Percentiles rank a stretch among this genome's conserved stretches.
phyloP scores from a whole-genome alignment of 345 rosid genomes.

The Durio zibethinus region DNA sequence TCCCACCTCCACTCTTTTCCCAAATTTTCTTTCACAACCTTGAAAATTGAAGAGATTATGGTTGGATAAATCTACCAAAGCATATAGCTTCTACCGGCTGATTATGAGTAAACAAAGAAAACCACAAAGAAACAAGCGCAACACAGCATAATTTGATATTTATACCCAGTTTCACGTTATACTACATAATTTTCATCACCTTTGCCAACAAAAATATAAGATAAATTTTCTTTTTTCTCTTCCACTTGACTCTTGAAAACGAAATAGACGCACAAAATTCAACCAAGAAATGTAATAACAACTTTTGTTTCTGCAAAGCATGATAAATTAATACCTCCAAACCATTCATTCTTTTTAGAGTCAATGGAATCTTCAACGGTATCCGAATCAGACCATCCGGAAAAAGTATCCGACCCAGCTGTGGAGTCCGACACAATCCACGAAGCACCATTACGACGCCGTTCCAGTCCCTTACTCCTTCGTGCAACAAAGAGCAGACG shows the following conservation, averaged over 20 bases:
- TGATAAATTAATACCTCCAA: conserved; percentile 47
- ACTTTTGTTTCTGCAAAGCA: not conserved
- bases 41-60: not conserved
- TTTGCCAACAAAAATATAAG: not conserved
- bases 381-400: conserved; percentile 73
- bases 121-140: not conserved
- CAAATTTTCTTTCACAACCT: not conserved
- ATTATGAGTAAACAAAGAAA: not conserved
- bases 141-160: not conserved
- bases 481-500: conserved; percentile 29
- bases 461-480: conserved; percentile 1
- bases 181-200: not conserved
- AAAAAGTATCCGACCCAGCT: conserved; percentile 36
- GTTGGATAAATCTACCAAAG: not conserved
- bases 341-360: conserved; percentile 45
- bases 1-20: not conserved
- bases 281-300: not conserved
- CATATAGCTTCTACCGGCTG: not conserved
- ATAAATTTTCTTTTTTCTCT: not conserved
- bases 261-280: not conserved
- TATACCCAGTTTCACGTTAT: not conserved
- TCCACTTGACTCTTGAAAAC: not conserved
- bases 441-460: conserved; percentile 15
- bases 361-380: conserved; percentile 32
- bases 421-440: conserved; percentile 38